Evolutionary conservation across 2,329 filamentous ascomycete species (phyloP).

Genomic region (Paracoccidioides brasiliensis): DNA sequence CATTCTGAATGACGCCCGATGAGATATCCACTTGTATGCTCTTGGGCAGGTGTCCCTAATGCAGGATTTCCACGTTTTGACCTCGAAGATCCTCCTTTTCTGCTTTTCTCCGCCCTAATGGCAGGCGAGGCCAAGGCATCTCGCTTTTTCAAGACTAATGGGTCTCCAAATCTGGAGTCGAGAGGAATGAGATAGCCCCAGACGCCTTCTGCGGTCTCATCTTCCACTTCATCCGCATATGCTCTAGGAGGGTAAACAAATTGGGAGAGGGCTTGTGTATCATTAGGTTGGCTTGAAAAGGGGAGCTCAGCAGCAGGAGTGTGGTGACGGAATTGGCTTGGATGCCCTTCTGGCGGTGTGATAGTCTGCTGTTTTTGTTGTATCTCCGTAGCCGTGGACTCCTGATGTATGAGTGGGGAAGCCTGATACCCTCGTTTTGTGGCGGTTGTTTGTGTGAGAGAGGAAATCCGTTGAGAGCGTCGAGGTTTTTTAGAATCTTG

Average conservation of each 20-base stretch:
- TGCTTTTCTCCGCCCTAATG: conserved; percentile 27
- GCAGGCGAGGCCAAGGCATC: conserved; percentile 51
- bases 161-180: conserved; percentile 54
- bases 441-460: conserved; percentile 47
- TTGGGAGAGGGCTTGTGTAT: conserved; percentile 72
- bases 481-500: conserved; percentile 70
- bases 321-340: conserved; percentile 39
- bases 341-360: conserved; percentile 51
- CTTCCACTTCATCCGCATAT: conserved; percentile 68
- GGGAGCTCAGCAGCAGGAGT: conserved; percentile 29
- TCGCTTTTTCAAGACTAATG: conserved; percentile 63
- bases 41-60: conserved; percentile 42
- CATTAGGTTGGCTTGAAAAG: conserved; percentile 54
- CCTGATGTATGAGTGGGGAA: conserved; percentile 62
- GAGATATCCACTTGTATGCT: conserved; percentile 69
- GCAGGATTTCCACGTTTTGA: conserved; percentile 36
- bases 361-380: conserved; percentile 57
- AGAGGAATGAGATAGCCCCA: conserved; percentile 92
- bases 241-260: conserved; percentile 58
- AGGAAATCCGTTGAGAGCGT: conserved; percentile 60
- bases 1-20: conserved; percentile 91
- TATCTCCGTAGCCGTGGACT: conserved; percentile 46
- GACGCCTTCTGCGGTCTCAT: conserved; percentile 72
- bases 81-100: conserved; percentile 24
- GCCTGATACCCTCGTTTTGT: conserved; percentile 58